Percentiles rank a stretch among this genome's conserved stretches.
Evolutionary conservation across 306 rosid genomes (phyloP).

Genomic region (Vicia villosa): DNA sequence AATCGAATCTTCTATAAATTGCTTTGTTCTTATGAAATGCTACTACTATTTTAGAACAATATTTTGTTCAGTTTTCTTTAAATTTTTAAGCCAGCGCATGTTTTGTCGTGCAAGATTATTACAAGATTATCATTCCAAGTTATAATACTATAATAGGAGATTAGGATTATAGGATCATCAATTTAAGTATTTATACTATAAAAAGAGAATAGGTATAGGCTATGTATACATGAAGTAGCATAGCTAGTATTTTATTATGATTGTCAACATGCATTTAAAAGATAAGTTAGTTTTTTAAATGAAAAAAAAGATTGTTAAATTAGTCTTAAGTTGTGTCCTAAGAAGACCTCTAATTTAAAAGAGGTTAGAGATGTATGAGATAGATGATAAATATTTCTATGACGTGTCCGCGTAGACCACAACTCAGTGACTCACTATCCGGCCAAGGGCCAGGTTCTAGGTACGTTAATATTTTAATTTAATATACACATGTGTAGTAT

Average conservation of each 20-base stretch:
- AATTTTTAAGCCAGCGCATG: neutral
- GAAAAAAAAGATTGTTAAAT: too few relatives aligned
- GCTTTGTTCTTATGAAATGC: neutral
- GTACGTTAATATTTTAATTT: too few relatives aligned
- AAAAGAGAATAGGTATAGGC: neutral
- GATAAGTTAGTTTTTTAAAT: too few relatives aligned
- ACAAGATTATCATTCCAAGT: too few relatives aligned
- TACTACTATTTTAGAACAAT: neutral
- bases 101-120: neutral
- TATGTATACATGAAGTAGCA: neutral
- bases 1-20: constrained; percentile 30
- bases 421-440: too few relatives aligned
- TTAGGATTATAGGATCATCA: too few relatives aligned
- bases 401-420: neutral
- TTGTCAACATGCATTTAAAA: neutral
- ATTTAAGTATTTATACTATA: too few relatives aligned
- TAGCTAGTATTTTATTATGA: neutral
- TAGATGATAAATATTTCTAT: neutral
- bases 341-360: too few relatives aligned
- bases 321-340: too few relatives aligned
- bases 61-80: neutral
- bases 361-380: neutral
- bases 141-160: too few relatives aligned
- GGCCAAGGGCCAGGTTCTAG: too few relatives aligned
- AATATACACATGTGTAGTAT: too few relatives aligned